Base-by-base conservation (phyloP, 1,139 yeast genomes). In the Wickerhamomyces sp. region DNA sequence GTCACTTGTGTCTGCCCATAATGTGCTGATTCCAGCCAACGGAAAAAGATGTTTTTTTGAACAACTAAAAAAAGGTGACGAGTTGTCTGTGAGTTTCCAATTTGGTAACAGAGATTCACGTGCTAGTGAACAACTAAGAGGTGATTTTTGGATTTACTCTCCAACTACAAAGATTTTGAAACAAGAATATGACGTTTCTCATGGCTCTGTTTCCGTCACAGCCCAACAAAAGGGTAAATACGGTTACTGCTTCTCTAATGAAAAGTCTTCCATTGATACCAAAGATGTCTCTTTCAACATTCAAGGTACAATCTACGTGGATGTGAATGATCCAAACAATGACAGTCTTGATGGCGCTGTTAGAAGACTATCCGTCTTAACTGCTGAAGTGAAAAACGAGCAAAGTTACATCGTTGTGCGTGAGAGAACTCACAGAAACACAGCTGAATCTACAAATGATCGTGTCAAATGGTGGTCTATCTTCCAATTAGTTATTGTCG, bases 401-500 rank as follows among this genome's bases (percentile, higher is more conserved):
- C 93, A 83, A 57, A 77, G 87, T 48, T 91, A 91, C 65, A 81
- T 91, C 54, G 95, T 88, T 32, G 88, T 91, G 43, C 81, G 98
- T 64, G 98, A 91, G 65, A 81, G 97, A 66, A 85, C 95, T 23
- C 98, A 91, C 64, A 84, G 98, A 73, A 91, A 91, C 66, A 91
- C 98, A 14, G 97, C 98, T 7, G 98, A 91, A 65, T 83, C 95
- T 20, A 91, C 98, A 35, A 91, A 91, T 63, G 82, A 94, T 38
- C 79, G 98, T 57, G 97, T 91, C 52, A 91, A 91, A 65, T 91
- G 94, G 88, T 91, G 98, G 98, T 85, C 95, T 20, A 72, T 86
- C 26, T 84, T 89, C 72, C 98, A 91, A 66, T 70, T 91, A 46
- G 54, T 81, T 38, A 89, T 91, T 42, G 96, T 91, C 33, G 83